Conservation (phyloP, 179 eudicot genomes). For the Sideroxylon spinosum region DNA sequence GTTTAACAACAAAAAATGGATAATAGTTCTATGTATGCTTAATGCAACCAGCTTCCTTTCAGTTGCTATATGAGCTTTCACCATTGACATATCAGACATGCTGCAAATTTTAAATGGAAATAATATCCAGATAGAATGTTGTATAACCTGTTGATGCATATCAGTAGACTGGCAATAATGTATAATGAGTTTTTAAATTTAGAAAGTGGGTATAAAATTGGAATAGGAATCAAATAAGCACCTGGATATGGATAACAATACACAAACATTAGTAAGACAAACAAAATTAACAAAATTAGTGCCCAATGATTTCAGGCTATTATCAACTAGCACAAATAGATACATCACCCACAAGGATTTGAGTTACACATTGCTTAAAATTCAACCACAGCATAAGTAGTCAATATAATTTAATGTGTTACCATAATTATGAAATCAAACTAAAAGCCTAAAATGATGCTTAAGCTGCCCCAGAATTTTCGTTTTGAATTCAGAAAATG, state of each 20-base stretch:
- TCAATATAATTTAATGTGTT: not conserved
- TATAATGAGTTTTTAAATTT: not conserved
- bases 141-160: no score
- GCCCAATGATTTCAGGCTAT: not conserved
- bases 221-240: not conserved
- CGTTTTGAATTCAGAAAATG: not conserved
- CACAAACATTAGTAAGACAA: not conserved
- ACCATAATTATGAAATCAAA: not conserved
- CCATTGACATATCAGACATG: not conserved
- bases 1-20: not conserved
- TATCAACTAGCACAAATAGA: not conserved
- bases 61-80: not conserved
- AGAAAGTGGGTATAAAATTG: not conserved
- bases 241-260: not conserved
- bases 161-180: not conserved
- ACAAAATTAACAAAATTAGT: not conserved
- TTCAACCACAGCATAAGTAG: not conserved
- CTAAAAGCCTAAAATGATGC: not conserved
- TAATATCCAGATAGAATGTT: not conserved
- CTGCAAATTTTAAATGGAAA: not conserved
- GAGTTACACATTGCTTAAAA: not conserved
- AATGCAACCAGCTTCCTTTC: not conserved
- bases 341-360: not conserved
- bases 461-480: not conserved
- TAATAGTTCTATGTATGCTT: not conserved